Base-by-base conservation (phyloP, 768 basidiomycete genomes). In the Mycena crocata region DNA sequence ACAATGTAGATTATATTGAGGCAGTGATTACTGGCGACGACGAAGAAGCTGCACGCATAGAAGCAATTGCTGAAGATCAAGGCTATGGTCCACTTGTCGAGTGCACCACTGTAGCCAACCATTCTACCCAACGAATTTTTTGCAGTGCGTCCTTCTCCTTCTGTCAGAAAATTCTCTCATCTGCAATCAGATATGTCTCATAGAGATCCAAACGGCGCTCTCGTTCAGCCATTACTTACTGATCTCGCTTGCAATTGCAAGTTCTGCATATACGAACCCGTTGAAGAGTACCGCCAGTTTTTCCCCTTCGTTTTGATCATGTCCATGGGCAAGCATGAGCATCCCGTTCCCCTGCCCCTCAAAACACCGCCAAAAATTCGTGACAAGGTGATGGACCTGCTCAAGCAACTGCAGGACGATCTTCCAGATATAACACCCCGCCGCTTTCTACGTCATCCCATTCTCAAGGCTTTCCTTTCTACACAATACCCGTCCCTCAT, bases 261-360 rank as follows among this genome's bases (percentile, higher is more conserved):
- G 32, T 63, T 68, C 40, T 46, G 54, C 0, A 30, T 62, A 1
- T 73, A 54, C 45, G 63, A 71, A n/a, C 71, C 73, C 0, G 49
- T 71, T 1, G 49, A 49, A 26, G 68, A 65, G 31, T 64, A 58
- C 55, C 65, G 66, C 2, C 2, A 15, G 1, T 44, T 9, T 26
- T 76, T 74, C 51, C 72, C 74, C 9, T 68, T 56, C 23, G 48
- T 71, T 2, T 50, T 75, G 5, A 34, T 74, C 5, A 62, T 67
- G 5, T 23, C 54, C 10, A 30, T 30, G 19, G 72, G 72, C 1
- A 30, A 21, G 6, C 75, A 76, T 52, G 7, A n/a, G 10, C 75
- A 76, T 57, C 75, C 72, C 12, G 67, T 74, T 31, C 74, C 75
- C 10, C 44, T 72, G 9, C 72, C 68, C 12, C 39, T 19, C 3